Conservation (phyloP, 2,329 filamentous ascomycete genomes). For the Fusarium sp. region DNA sequence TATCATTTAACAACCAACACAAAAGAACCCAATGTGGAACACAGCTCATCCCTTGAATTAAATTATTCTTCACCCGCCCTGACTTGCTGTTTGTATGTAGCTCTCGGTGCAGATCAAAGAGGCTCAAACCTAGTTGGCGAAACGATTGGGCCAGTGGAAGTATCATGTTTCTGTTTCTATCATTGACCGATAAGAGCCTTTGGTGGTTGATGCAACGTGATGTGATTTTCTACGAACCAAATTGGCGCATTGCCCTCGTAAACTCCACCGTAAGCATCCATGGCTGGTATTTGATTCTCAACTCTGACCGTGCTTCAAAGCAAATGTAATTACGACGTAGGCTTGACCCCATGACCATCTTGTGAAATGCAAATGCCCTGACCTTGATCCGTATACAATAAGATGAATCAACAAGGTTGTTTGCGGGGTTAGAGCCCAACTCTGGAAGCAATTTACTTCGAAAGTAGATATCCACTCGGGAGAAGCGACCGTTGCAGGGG, state of each 20-base stretch:
- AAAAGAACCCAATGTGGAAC: conserved; percentile 14
- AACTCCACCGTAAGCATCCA: conserved; percentile 27
- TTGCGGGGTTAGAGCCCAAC: conserved; percentile 35
- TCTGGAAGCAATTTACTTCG: conserved; percentile 30
- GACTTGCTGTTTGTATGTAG: conserved; percentile 16
- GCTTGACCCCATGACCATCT: conserved; percentile 24
- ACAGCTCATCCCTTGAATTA: conserved; percentile 25
- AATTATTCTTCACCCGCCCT: conserved; percentile 5
- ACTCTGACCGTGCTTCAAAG: conserved; percentile 1
- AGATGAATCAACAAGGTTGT: conserved; percentile 34
- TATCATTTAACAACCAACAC: not conserved
- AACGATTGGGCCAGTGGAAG: not conserved
- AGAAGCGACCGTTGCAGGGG: conserved; percentile 28
- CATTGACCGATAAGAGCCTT: conserved; percentile 1
- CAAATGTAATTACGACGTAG: conserved; percentile 9
- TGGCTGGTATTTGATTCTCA: not conserved
- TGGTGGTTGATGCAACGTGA: conserved; percentile 28
- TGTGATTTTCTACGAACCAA: conserved; percentile 21
- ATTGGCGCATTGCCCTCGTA: conserved; percentile 17
- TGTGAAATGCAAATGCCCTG: conserved; percentile 21
- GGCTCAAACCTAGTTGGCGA: conserved; percentile 16
- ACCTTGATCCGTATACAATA: conserved; percentile 15
- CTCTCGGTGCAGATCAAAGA: conserved; percentile 17
- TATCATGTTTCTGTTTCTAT: conserved; percentile 4
- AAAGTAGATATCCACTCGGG: conserved; percentile 24